phyloP scores from a whole-genome alignment of 176 grass and related monocot genomes.

The Bromus sterilis region DNA sequence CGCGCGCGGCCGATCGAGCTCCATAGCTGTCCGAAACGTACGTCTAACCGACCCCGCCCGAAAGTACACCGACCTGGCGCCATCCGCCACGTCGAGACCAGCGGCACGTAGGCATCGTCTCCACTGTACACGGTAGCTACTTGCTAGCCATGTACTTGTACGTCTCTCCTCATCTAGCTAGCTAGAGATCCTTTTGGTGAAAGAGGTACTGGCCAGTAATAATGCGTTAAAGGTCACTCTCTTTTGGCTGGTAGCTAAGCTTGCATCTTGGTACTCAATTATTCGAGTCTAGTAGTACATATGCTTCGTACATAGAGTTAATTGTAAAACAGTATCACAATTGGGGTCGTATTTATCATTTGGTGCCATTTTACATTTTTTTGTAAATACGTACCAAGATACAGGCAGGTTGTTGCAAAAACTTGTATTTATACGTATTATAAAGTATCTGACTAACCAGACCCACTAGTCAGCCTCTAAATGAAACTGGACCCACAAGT shows the following conservation, averaged over 20 bases:
- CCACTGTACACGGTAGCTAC: not conserved
- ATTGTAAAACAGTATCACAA: too few relatives aligned
- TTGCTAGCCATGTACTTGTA: not conserved
- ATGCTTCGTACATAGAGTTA: not conserved
- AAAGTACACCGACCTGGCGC: conserved; percentile 1
- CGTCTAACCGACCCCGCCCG: conserved; percentile 10
- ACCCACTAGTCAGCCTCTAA: too few relatives aligned
- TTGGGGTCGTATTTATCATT: too few relatives aligned
- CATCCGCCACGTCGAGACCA: not conserved
- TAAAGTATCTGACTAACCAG: too few relatives aligned
- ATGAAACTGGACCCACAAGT: too few relatives aligned
- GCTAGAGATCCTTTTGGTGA: too few relatives aligned
- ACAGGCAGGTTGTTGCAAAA: too few relatives aligned
- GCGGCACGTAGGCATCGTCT: conserved; percentile 8
- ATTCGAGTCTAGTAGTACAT: not conserved
- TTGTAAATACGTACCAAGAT: too few relatives aligned
- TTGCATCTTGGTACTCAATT: not conserved
- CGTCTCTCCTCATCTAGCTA: too few relatives aligned
- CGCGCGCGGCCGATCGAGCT: not conserved
- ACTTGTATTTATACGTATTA: too few relatives aligned
- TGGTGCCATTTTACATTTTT: too few relatives aligned
- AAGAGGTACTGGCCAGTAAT: too few relatives aligned
- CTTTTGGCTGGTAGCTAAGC: not conserved
- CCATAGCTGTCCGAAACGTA: conserved; percentile 3
- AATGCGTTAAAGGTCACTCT: not conserved